Percentiles rank a stretch among this genome's conserved stretches.
These are phyloP conservation scores for Phaffomyces antillensis DNA, from an alignment of 805 yeast species.

Conservation along the genomic window DNA sequence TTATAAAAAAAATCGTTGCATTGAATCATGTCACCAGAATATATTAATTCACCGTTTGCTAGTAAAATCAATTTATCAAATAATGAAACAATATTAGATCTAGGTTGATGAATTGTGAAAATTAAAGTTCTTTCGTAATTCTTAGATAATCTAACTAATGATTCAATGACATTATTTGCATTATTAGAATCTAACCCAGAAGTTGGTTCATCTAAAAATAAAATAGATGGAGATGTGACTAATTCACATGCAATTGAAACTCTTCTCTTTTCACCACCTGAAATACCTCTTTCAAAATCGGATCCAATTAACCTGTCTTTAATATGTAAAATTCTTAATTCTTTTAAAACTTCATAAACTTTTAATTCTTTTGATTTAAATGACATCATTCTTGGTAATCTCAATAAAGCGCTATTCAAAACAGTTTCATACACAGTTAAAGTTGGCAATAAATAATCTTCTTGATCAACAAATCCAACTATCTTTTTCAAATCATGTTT, in stretches of 20 bases:
- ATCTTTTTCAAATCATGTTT: slow-evolving; percentile 49
- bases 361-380: slow-evolving; percentile 63
- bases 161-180: slow-evolving; percentile 85
- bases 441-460: slow-evolving; percentile 84
- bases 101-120: slow-evolving; percentile 94
- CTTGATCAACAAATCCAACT: slow-evolving; percentile 95
- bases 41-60: slow-evolving; percentile 79
- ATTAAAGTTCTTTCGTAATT: slow-evolving; percentile 82
- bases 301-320: slow-evolving; percentile 85
- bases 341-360: slow-evolving; percentile 79
- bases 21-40: slow-evolving; percentile 75
- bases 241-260: slow-evolving; percentile 92
- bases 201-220: slow-evolving; percentile 88
- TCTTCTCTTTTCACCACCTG: slow-evolving; percentile 88
- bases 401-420: slow-evolving; percentile 78
- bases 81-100: slow-evolving; percentile 88
- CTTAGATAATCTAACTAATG: slow-evolving; percentile 70
- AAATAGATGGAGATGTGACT: slow-evolving; percentile 79
- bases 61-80: slow-evolving; percentile 78
- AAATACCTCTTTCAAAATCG: slow-evolving; percentile 83
- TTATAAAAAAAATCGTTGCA: slow-evolving; percentile 70
- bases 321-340: slow-evolving; percentile 74
- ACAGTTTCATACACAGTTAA: slow-evolving; percentile 95
- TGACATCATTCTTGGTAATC: slow-evolving; percentile 81
- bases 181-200: slow-evolving; percentile 93